These are phyloP conservation scores for Huntiella decipiens DNA, from an alignment of 2,329 filamentous ascomycete species.

Conservation along the genomic window DNA sequence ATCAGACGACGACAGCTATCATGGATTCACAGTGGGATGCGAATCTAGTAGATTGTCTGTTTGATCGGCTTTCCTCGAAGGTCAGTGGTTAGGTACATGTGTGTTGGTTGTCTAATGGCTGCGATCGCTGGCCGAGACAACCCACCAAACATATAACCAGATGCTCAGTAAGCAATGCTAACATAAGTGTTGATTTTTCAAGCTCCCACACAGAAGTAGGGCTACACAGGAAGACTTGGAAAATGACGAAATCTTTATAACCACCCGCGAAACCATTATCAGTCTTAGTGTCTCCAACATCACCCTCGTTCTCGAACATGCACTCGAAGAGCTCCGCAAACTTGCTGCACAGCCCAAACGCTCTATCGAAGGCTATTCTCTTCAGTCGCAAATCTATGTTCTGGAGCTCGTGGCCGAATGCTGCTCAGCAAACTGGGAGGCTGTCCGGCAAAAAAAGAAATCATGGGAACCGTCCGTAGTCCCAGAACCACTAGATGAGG, in stretches of 20 bases:
- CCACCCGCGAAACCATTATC: slow-evolving; percentile 42
- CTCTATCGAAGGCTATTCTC: slow-evolving; percentile 31
- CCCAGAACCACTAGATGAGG: slow-evolving; percentile 27
- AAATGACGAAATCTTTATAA: slow-evolving; percentile 41
- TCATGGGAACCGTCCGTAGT: slow-evolving; percentile 10
- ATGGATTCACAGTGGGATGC: slow-evolving; percentile 24
- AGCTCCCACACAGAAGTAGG: slow-evolving; percentile 47
- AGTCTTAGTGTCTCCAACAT: slow-evolving; percentile 38
- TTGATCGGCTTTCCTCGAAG: slow-evolving; percentile 39
- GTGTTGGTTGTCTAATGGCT: not conserved
- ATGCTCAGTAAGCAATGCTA: not conserved
- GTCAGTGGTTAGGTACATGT: slow-evolving; percentile 20
- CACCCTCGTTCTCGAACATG: slow-evolving; percentile 33
- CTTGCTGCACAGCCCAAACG: slow-evolving; percentile 33
- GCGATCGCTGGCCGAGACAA: too few species aligned
- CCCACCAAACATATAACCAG: too few species aligned
- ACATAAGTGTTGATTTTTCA: not conserved
- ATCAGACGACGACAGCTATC: not conserved
- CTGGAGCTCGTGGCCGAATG: slow-evolving; percentile 45
- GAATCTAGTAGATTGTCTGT: slow-evolving; percentile 36
- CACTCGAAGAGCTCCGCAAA: slow-evolving; percentile 39
- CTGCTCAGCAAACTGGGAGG: slow-evolving; percentile 40
- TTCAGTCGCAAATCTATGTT: slow-evolving; percentile 47
- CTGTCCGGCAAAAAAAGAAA: slow-evolving; percentile 18
- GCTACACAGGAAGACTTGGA: slow-evolving; percentile 34